These are phyloP conservation scores for Trichoderma hamatum DNA, from an alignment of 2,329 filamentous ascomycete genomes.

Conservation along the genomic window DNA sequence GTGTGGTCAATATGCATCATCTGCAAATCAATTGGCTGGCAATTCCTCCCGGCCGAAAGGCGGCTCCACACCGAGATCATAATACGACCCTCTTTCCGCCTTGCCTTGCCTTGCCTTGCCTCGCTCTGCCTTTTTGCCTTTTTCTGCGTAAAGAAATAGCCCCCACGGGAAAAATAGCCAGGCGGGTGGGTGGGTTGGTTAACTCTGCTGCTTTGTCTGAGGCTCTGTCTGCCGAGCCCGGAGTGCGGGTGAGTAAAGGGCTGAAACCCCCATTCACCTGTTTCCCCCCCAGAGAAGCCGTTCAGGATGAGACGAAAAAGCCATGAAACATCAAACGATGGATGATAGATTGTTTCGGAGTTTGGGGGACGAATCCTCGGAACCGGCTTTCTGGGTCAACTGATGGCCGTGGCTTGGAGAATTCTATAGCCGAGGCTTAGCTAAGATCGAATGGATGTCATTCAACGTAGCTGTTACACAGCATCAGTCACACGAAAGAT, in stretches of 20 bases:
- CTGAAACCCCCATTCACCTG: not conserved
- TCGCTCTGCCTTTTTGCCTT: not conserved
- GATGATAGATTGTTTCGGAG: not conserved
- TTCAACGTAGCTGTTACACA: not conserved
- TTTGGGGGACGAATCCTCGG: not conserved
- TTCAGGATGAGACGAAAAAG: not conserved
- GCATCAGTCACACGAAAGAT: not conserved
- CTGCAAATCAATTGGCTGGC: not conserved
- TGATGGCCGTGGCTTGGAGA: not conserved
- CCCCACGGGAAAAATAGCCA: not conserved
- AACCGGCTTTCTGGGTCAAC: not conserved
- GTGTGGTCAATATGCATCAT: not conserved
- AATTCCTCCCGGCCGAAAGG: not conserved
- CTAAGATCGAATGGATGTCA: not conserved
- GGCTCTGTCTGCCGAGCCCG: not conserved
- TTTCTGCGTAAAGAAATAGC: not conserved
- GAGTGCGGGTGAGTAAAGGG: not conserved
- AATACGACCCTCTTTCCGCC: not conserved
- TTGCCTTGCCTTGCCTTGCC: not conserved
- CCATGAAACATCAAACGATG: not conserved
- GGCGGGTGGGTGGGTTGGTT: not conserved
- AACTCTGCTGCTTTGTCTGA: not conserved
- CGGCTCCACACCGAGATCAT: not conserved
- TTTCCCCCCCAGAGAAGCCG: not conserved
- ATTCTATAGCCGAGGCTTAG: not conserved